A percentile compares a stretch with the other conserved stretches of the same genome.
Conservation (phyloP, 768 basidiomycete genomes). For the Hydnomerulius pinastri region DNA sequence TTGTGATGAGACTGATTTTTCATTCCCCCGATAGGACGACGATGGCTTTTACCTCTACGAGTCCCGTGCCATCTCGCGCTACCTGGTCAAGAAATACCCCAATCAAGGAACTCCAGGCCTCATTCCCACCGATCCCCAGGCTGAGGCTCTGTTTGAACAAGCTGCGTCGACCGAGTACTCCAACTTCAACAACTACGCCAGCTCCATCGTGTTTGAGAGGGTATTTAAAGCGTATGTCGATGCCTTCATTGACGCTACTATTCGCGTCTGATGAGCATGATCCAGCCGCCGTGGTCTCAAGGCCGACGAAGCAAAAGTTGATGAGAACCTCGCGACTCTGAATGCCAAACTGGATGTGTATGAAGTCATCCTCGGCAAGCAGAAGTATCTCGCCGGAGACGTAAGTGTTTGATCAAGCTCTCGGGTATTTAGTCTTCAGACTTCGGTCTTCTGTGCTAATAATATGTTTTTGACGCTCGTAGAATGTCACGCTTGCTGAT, state of each 20-base stretch:
- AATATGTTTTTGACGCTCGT: not conserved
- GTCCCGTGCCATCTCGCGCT: constrained; percentile 61
- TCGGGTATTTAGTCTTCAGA: not conserved
- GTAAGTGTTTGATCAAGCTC: constrained; percentile 35
- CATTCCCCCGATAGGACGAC: constrained; percentile 42
- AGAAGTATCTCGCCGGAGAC: constrained; percentile 58
- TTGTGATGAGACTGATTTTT: not conserved
- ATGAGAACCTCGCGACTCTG: constrained; percentile 18
- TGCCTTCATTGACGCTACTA: too few species aligned
- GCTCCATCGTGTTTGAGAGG: constrained; percentile 46
- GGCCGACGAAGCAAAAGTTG: constrained; percentile 24
- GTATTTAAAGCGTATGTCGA: constrained; percentile 50
- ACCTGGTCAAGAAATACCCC: constrained; percentile 56
- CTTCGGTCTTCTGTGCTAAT: not conserved
- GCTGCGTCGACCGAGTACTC: constrained; percentile 47
- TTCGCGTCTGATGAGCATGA: too few species aligned
- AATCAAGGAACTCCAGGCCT: constrained; percentile 48
- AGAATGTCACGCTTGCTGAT: constrained; percentile 56
- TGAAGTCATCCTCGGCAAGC: constrained; percentile 53
- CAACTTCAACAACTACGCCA: constrained; percentile 50
- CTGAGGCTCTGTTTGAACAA: constrained; percentile 33
- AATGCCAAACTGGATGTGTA: constrained; percentile 49
- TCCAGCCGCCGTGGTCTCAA: constrained; percentile 21
- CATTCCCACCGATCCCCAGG: constrained; percentile 45
- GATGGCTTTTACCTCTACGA: constrained; percentile 67